Evolutionary conservation across 2,329 filamentous ascomycete genomes (phyloP).

Genomic region (Trichoderma sp.): DNA sequence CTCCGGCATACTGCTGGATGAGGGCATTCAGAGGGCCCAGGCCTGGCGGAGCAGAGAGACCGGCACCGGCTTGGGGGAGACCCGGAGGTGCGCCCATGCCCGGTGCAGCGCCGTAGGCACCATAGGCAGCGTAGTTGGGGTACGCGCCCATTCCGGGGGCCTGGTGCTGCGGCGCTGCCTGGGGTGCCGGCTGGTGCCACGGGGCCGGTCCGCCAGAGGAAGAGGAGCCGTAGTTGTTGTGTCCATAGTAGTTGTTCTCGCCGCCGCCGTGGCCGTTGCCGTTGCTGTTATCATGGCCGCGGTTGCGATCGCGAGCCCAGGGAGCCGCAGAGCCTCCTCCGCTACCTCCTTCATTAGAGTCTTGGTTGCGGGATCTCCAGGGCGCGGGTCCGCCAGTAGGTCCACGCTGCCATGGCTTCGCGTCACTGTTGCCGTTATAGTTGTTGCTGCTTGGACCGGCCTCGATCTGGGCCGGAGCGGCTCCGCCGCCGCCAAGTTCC

Average conservation of each 20-base stretch:
- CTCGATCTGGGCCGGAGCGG: conserved; percentile 79
- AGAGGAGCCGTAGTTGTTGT: conserved; percentile 33
- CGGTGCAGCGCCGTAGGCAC: conserved; percentile 52
- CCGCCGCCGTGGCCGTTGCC: conserved; percentile 30
- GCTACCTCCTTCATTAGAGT: conserved; percentile 51
- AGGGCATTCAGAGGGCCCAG: conserved; percentile 64
- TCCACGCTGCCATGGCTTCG: conserved; percentile 86
- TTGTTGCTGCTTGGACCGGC: conserved; percentile 66
- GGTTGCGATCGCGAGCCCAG: conserved; percentile 64
- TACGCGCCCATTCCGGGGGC: conserved; percentile 60
- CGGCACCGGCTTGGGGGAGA: conserved; percentile 48
- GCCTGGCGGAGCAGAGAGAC: conserved; percentile 57
- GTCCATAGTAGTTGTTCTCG: conserved; percentile 38
- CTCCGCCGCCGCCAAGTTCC: conserved; percentile 79
- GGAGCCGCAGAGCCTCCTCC: conserved; percentile 55
- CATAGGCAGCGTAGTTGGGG: conserved; percentile 52
- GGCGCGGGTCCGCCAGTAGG: conserved; percentile 83
- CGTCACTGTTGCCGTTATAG: conserved; percentile 52
- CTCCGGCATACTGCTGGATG: conserved; percentile 65
- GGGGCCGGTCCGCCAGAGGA: conserved; percentile 41
- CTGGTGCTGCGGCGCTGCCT: conserved; percentile 50
- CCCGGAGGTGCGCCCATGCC: conserved; percentile 48
- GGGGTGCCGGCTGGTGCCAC: conserved; percentile 48
- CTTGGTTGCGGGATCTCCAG: conserved; percentile 65
- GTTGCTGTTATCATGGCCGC: conserved; percentile 47